Evolutionary conservation across 208 protist genomes (phyloP), one percentile per base, ranked within the genome.

Genomic region (Leishmania arabica): DNA sequence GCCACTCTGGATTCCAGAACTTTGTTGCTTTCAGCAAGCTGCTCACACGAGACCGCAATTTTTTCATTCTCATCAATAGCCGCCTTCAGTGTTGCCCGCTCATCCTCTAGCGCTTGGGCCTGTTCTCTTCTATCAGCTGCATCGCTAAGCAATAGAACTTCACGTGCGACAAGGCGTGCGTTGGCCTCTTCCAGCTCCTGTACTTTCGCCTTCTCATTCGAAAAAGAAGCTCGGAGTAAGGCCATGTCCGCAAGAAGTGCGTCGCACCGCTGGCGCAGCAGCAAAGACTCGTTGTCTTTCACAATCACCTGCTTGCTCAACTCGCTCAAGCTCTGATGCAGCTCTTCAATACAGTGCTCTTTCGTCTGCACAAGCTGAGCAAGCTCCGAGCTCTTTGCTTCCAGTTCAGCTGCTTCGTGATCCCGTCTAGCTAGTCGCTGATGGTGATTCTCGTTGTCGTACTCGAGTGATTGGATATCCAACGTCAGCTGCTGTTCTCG

Each of bases 401-500:
- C 89, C 11, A 90, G 70, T 24, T 93, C 84, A 6, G 84, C 81
- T 9, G 79, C 64, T 17, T 82, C 82, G 3, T 86, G 79, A 31
- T 95, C 89, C 9, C 80, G 58, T 68, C 94, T 88, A 6, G 93
- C 83, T 66, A 96, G 68, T 27, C 89, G 86, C 17, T 93, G 88
- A 75, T 97, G 92, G 3, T 95, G 85, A 51, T 92, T 89, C 37
- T 88, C 85, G 68, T 95, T 95, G 73, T 96, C 91, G 72, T 95
- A 95, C 70, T 96, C 94, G 70, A 92, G 92, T 19, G 91, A 84
- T 66, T 97, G 94, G 40, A 95, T 73, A 83, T 97, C 92, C 15
- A 97, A 74, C 27, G 90, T 84, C 45, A 95, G 84, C 69, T 97
- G 94, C 71, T 97, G 92, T 79, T 97, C 94, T 34, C 88, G 88